phyloP scores from a whole-genome alignment of 352 stramenopile species.

The Phytophthora sp. region DNA sequence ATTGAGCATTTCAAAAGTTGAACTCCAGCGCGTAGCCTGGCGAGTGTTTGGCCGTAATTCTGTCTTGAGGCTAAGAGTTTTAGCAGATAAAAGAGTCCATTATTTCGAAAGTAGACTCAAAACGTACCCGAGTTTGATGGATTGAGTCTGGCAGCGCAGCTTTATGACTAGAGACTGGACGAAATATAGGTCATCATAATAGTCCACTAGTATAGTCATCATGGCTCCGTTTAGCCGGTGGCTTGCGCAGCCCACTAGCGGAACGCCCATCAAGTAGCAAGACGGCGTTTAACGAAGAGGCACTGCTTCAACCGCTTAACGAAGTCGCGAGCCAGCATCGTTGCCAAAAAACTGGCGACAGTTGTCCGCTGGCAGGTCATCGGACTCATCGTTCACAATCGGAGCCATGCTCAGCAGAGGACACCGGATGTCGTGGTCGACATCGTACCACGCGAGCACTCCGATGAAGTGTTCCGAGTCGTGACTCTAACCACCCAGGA shows the following conservation, averaged over 20 bases:
- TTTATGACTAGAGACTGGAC: constrained; percentile 9
- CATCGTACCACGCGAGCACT: background rate
- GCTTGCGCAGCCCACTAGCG: background rate
- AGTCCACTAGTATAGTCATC: background rate
- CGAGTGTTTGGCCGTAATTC: background rate
- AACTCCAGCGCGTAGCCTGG: background rate
- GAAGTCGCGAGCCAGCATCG: background rate
- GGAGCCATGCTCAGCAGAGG: background rate
- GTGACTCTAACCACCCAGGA: background rate
- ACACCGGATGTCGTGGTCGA: background rate
- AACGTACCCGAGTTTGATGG: constrained; percentile 9
- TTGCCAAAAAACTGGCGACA: background rate
- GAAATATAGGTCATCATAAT: background rate
- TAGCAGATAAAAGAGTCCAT: background rate
- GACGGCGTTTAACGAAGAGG: background rate
- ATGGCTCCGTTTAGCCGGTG: background rate
- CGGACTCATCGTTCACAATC: background rate
- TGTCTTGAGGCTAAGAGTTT: too few species aligned
- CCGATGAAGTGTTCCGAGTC: background rate
- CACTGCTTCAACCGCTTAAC: background rate
- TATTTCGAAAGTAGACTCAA: background rate
- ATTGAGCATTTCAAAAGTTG: constrained; percentile 6
- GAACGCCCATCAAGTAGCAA: background rate
- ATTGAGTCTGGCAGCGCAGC: background rate
- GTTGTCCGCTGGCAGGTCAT: background rate